Conservation (phyloP, 148 eudicot species). For the Rhododendron ovatum region DNA sequence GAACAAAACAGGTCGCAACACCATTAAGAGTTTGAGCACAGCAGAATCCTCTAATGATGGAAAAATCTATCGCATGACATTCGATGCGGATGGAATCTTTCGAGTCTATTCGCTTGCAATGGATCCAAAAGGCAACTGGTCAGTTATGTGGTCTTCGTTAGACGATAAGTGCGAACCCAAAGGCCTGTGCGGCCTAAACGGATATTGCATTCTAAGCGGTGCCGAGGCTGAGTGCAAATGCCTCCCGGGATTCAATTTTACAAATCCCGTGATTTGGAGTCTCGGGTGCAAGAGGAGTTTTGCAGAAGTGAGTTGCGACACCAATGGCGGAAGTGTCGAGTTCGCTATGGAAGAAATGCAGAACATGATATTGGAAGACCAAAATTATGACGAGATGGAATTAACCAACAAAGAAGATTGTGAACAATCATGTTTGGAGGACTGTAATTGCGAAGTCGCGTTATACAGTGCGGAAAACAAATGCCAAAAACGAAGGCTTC, state of each 20-base stretch:
- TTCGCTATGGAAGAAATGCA: neutral
- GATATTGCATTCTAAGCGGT: fast-evolving
- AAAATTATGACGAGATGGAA: too few relatives aligned
- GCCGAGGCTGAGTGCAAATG: neutral
- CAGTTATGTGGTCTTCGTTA: too few relatives aligned
- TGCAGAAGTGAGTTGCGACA: constrained; percentile 8
- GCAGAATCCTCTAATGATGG: constrained; percentile 2
- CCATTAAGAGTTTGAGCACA: constrained; percentile 2
- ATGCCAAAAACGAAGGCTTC: constrained; percentile 9
- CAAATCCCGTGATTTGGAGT: constrained; percentile 9
- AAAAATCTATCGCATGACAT: constrained; percentile 1
- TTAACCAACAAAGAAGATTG: neutral
- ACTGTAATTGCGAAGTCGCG: constrained; percentile 14
- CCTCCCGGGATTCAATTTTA: constrained; percentile 27
- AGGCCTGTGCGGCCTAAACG: too few relatives aligned
- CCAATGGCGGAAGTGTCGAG: neutral
- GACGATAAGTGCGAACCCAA: too few relatives aligned
- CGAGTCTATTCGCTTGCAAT: constrained; percentile 16
- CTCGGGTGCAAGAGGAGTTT: constrained; percentile 29
- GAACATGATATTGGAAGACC: constrained; percentile 6
- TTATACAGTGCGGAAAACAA: neutral
- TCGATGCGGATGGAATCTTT: constrained; percentile 33
- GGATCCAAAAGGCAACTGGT: neutral
- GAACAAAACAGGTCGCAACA: neutral
- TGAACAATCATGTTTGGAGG: neutral